Base-by-base conservation (phyloP, 768 basidiomycete genomes). In the Russula sp. region DNA sequence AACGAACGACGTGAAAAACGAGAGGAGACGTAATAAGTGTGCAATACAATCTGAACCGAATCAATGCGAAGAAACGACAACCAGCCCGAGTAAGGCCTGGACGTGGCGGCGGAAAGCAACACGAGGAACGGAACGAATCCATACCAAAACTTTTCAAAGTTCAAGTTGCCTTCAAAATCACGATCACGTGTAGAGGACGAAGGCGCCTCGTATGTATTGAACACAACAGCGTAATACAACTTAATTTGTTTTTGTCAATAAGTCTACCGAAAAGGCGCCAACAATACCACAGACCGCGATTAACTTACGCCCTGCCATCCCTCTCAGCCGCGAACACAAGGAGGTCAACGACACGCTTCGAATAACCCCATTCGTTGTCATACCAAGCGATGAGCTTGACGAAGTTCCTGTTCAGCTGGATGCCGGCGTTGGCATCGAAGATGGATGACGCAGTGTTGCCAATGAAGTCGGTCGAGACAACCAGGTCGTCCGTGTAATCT, bases 331-430 rank as follows among this genome's bases (percentile, higher is more conserved):
- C 87, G 78, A 75, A 92, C 67, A 84, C 78, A 74, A 98, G 77
- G 60, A 98, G 83, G 75, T 98, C 96, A 77, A 87, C 86, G 58
- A 96, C 94, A 73, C 94, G 88, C 75, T 79, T 85, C 51, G 93
- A 95, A 86, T 97, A 98, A 20, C 93, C 88, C 88, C 87, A 92
- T 78, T 94, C 90, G 77, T 93, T 94, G 77, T 92, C 90, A 81
- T 92, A 95, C 94, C 95, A 97, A 48, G 90, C 74, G 74, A 98
- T 87, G 71, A 97, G 85, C 85, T 98, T 98, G 81, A 98, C 90
- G 71, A 98, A 98, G 78, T 87, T 87, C 66, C 78, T 71, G 86
- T 89, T 97, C 74, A 98, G 85, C 73, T 86, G 82, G 74, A 98
- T 98, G 70, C 96, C 96, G 50, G 91, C 96, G 66, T 77, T 78